Conservation (phyloP, 345 rosid species). For the Rhodamnia rubescens region DNA sequence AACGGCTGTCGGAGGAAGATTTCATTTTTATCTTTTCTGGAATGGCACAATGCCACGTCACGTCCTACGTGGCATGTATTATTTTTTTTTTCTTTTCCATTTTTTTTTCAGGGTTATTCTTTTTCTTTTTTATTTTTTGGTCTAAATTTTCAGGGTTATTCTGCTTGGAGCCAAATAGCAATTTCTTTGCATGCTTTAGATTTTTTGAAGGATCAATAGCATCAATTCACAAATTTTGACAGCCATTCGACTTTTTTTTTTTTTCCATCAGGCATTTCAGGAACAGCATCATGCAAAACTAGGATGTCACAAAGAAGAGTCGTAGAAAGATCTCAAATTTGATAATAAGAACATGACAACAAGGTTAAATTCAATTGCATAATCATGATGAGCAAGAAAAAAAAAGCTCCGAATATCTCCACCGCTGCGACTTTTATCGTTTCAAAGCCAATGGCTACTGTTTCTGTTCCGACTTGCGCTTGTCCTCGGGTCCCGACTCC, state of each 20-base stretch:
- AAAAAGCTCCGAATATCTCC: background rate
- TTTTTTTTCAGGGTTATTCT: too few relatives aligned
- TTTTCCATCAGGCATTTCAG: background rate
- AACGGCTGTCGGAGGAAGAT: background rate
- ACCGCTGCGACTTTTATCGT: background rate
- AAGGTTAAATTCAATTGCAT: background rate
- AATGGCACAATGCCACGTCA: background rate
- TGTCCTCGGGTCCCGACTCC: background rate
- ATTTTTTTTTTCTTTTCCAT: too few relatives aligned
- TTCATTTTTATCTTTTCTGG: background rate
- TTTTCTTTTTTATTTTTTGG: too few relatives aligned
- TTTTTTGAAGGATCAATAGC: background rate
- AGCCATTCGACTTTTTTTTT: too few relatives aligned
- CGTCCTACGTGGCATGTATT: background rate
- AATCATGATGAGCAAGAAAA: background rate
- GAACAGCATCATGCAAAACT: background rate
- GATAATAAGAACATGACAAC: background rate
- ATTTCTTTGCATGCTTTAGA: background rate
- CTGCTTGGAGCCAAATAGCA: background rate
- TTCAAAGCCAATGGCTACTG: background rate
- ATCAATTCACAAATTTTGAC: background rate
- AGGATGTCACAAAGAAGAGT: background rate
- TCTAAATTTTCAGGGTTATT: too few relatives aligned
- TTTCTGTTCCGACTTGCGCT: background rate
- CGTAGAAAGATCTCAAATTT: background rate